Evolutionary conservation across 805 yeast genomes (phyloP), one percentile per base, ranked within the genome.

Genomic region (Ogataea degrootiae): DNA sequence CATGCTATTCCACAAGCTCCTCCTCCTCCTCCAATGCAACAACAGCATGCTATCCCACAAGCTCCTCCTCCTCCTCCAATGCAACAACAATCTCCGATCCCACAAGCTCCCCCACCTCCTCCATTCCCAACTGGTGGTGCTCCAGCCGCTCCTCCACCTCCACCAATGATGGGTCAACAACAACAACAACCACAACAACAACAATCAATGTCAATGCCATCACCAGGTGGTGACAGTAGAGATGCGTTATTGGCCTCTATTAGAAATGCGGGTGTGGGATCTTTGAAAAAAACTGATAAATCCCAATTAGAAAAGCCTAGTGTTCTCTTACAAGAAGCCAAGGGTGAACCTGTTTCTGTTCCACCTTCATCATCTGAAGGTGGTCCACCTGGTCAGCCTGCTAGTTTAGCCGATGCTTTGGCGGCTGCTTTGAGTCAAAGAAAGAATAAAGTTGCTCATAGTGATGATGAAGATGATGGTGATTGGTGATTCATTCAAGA

Each of bases 181-280:
- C n/a, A n/a, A 39, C 62, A 15, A 19, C 72, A 11, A 61, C 70
- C 3, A 65, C 73, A 5, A 73, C 73, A 14, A 69, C 70, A 29
- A 14, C 36, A 26, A 17, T 29, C 35, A 2, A 9, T 31, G 19
- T 65, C 67, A 4, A 63, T 70, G 75, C 9, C 67, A 44, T 52
- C 73, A 59, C 47, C 60, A 52, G 46, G 80, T 69, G 90, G 76
- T 54, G 68, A 71, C 2, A 83, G 83, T 0, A 73, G 96, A 56
- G 96, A 87, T 63, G 96, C 96, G 0, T 73, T 92, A 38, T 71
- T 92, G 50, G 87, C 95, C 0, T 88, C 97, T 0, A 92, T 92
- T 55, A 75, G 96, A 56, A 80, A 83, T 36, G 83, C 96, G 0
- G 91, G 92, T 35, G 36, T 91, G 5, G 83, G 85, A 0, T 59